Base-by-base conservation (phyloP, 2,329 filamentous ascomycete species). In the Teratosphaeriaceae sp. region DNA sequence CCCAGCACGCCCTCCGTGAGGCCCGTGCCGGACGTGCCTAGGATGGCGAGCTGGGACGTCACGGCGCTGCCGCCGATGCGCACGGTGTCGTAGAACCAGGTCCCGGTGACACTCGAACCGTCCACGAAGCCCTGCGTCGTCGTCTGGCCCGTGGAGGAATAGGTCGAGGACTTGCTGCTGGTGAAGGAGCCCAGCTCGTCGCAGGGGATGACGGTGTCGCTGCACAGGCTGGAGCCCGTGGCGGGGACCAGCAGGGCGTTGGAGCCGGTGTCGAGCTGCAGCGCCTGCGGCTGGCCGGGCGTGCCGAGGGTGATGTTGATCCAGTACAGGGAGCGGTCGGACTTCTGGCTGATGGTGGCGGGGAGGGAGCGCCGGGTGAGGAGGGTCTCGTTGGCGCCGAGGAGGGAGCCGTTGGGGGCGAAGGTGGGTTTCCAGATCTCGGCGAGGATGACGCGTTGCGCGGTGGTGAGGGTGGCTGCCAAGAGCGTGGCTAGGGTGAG, bases 231-330 rank as follows among this genome's bases (percentile, higher is more conserved):
- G 12, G 44, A 42, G 19, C 39, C 40, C 6, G 23, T 42, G 26
- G 38, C 23, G 6, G 44, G 44, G 11, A 46, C 16, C 18, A 41
- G 34, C 3, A 42, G 9, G 8, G 24, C 33, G 19, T 19, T 18
- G 12, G 44, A 46, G 34, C 39, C 44, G 3, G 44, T 46, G 34
- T 46, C 44, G 20, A 46, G 22, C 22, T 46, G 44, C 9, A 46
- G 31, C 2, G 39, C 8, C 26, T 42, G 34, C 24, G 7, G 19
- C 29, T 46, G 44, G n/a, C 30, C 30, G 3, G 44, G 44, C 6
- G 44, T 46, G 24, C 44, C 44, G 3, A 41, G 20, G 19, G 39
- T 24, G 26, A 46, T 21, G 16, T 46, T 35, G 38, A 46, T 38
- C 22, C 33, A 41, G 26, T 46, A 46, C 2, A 42, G 20, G 9